Percentiles rank a stretch among this genome's conserved stretches.
These are phyloP conservation scores for Fistulinella cinereoalba DNA, from an alignment of 1,284 basidiomycete species.

Conservation along the genomic window DNA sequence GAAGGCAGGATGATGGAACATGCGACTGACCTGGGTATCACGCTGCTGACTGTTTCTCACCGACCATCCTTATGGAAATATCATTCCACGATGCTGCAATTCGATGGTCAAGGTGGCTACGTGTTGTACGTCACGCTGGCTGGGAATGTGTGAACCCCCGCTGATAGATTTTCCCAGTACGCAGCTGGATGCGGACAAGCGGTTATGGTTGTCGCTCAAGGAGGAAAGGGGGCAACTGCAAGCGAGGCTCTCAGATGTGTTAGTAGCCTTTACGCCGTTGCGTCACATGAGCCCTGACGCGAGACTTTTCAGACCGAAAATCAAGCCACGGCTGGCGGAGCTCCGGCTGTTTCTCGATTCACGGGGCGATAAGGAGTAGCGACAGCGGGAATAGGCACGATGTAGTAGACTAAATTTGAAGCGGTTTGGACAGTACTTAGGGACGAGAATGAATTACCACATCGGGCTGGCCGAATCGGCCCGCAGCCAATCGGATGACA, in stretches of 20 bases:
- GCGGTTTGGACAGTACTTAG: background rate
- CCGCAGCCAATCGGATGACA: constrained; percentile 32
- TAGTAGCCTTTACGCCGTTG: constrained; percentile 29
- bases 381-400: background rate
- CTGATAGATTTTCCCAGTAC: constrained; percentile 50
- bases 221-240: constrained; percentile 90
- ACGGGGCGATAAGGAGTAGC: constrained; percentile 1
- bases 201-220: constrained; percentile 87
- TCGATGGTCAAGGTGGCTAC: constrained; percentile 81
- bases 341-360: constrained; percentile 37
- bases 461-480: constrained; percentile 6
- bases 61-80: constrained; percentile 94
- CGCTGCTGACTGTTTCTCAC: constrained; percentile 92
- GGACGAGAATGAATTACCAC: constrained; percentile 7
- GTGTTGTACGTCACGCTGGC: constrained; percentile 62
- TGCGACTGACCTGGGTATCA: constrained; percentile 89
- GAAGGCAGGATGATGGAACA: constrained; percentile 96
- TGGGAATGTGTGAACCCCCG: background rate
- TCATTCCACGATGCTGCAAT: constrained; percentile 89
- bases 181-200: constrained; percentile 87
- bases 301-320: constrained; percentile 60
- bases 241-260: constrained; percentile 79
- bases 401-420: background rate
- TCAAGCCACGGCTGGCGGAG: constrained; percentile 75
- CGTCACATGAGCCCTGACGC: constrained; percentile 1